Base-by-base conservation (phyloP, 257 asterid species). In the Penstemon newberryi region DNA sequence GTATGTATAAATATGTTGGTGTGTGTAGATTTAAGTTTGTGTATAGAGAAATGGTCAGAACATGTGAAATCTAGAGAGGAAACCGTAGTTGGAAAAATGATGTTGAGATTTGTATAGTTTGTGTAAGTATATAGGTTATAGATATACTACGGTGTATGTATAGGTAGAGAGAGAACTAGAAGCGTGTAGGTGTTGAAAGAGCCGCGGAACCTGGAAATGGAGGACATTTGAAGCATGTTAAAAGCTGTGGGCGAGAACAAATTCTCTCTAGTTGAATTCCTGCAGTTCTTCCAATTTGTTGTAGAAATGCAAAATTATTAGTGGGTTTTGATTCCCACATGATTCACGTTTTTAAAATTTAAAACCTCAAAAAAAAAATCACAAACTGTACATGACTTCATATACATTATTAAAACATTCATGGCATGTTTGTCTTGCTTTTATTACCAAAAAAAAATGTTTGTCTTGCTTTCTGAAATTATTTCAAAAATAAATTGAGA, bases 181-280 rank as follows among this genome's bases (percentile, higher is more conserved):
- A 52, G 40, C 6, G 61, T 70, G 63, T 57, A 68, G 69, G 82
- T 45, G 82, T 64, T 50, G 75, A 77, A 63, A 63, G 73, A 77
- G 73, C 76, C 73, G 76, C 81, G 78, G 38, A 77, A 78, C 70
- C 71, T 73, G 74, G 68, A 57, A 73, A 65, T 69, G 58, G 67
- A 61, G 70, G 72, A 33, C 13, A 59, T 61, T 77, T 77, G 74
- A 56, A 72, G 78, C 44, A 59, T 40, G 52, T n/a, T 74, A 64
- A 66, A 71, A 68, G 70, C 70, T 72, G 72, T 63, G 46, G 57
- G 72, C 52, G 49, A 36, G n/a, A 33, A 3, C 64, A 3, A 18
- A 12, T 69, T 66, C n/a, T 61, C 72, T 77, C 52, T 65, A 37
- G 72, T 67, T 0, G 5, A 6, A 11, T 5, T 57, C 72, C 72